Conservation (phyloP, 169 alveolate genomes). For the Miamiensis avidus region DNA sequence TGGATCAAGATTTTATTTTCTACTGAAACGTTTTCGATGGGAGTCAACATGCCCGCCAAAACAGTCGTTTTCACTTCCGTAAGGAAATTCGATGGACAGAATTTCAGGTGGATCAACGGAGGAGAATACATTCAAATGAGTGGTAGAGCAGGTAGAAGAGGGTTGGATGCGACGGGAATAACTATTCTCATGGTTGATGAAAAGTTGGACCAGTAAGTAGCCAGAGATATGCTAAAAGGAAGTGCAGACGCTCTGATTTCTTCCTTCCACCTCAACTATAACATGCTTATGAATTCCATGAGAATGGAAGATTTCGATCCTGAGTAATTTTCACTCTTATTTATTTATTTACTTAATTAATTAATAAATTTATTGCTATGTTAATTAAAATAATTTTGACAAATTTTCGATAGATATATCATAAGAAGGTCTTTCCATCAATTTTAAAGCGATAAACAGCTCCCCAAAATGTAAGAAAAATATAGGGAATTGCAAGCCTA, state of each 20-base stretch:
- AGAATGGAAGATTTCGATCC: constrained; percentile 95
- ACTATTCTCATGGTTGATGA: constrained; percentile 95
- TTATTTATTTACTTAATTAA: no score
- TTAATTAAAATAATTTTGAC: no score
- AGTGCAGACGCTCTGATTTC: constrained; percentile 92
- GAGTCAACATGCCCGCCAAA: constrained; percentile 99
- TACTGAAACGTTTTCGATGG: constrained; percentile 98
- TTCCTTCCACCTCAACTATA: constrained; percentile 94
- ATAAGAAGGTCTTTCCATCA: constrained; percentile 95
- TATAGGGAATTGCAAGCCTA: constrained; percentile 57
- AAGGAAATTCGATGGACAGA: constrained; percentile 95
- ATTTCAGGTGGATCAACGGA: constrained; percentile 91
- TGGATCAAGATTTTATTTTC: constrained; percentile 95
- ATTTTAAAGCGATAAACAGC: constrained; percentile 91
- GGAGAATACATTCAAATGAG: constrained; percentile 96
- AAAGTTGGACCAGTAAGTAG: constrained; percentile 93
- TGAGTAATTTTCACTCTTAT: constrained; percentile 49
- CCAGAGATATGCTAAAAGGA: constrained; percentile 91
- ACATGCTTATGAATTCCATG: constrained; percentile 96
- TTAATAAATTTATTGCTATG: no score
- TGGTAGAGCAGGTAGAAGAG: constrained; percentile 94
- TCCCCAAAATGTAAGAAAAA: constrained; percentile 81
- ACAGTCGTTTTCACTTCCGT: constrained; percentile 97
- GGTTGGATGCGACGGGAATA: constrained; percentile 97
- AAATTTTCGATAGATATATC: constrained; percentile 65